Evolutionary conservation across 768 basidiomycete species (phyloP), one percentile per base, ranked within the genome.

Genomic region (Tylopilus balloui): DNA sequence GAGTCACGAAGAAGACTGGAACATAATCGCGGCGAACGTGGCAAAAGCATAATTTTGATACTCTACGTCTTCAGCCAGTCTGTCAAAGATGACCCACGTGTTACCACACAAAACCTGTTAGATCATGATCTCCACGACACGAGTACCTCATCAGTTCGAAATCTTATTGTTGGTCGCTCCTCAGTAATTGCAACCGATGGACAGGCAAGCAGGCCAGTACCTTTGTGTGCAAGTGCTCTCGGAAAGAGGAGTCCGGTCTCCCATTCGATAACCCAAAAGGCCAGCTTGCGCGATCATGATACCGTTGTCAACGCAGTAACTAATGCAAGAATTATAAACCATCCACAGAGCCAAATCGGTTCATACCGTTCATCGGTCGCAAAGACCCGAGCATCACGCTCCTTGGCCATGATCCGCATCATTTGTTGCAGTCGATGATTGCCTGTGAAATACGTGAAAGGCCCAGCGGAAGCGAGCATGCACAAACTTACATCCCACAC

Each of bases 251-350:
- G 93, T 97, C 40, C 71, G 69, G 52, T 83, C 77, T 21, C 95
- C 96, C 92, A 94, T 97, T 3, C 96, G 79, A 66, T 82, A 92
- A 53, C 85, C 83, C 31, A 99, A 75, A 24, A 99, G 77, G 6
- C 96, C 96, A 6, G 96, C 96, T 63, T 99, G 96, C 3, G 96
- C 95, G 47, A 99, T 98, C 96, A 99, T 99, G 58, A 98, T 95
- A 1, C 96, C 96, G 58, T 99, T 99, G 67, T 99, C 96, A 52
- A 99, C 98, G 69, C 96, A 98, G 69, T 95, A 98, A 46, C 94
- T 95, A 58, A n/a, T n/a, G 19, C 32, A 38, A 36, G 17, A 17
- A 9, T 45, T 42, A 48, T 45, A 41, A 41, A 24, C 10, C 14
- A 14, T 28, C 29, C 15, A 32, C 29, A 45, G 36, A 40, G 41